Evolutionary conservation across 2,329 filamentous ascomycete genomes (phyloP).

Genomic region (Sporothrix globosa): DNA sequence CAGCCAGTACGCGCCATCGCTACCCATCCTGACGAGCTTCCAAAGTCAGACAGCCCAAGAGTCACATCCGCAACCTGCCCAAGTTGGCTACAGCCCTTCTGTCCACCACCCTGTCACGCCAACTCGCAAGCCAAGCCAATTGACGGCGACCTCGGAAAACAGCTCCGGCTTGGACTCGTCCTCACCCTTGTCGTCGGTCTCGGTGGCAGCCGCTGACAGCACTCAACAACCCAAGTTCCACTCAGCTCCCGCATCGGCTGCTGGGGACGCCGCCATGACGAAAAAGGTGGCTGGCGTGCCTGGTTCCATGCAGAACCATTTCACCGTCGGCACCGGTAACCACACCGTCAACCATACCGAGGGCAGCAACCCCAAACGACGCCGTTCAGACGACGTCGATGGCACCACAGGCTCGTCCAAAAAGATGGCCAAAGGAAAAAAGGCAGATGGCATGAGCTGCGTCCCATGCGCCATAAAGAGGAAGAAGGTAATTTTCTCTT

Average conservation of each 20-base stretch:
- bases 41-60: background rate
- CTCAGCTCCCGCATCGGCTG: conserved; percentile 19
- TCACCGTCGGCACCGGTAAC: background rate
- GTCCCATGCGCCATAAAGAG: background rate
- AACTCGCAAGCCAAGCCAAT: background rate
- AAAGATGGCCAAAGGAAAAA: conserved; percentile 3
- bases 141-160: conserved; percentile 12
- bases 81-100: background rate
- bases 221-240: background rate
- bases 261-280: background rate
- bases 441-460: conserved; percentile 1
- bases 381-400: background rate
- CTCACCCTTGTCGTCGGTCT: conserved; percentile 16
- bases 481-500: background rate
- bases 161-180: conserved; percentile 9
- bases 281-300: conserved; percentile 7
- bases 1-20: background rate
- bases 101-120: background rate
- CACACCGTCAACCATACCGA: background rate
- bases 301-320: background rate
- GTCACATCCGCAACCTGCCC: background rate
- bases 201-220: background rate
- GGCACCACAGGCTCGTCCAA: background rate
- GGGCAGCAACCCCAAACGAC: background rate
- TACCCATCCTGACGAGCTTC: background rate